Evolutionary conservation across 2,329 filamentous ascomycete genomes (phyloP).

Genomic region (Laburnicola sp.): DNA sequence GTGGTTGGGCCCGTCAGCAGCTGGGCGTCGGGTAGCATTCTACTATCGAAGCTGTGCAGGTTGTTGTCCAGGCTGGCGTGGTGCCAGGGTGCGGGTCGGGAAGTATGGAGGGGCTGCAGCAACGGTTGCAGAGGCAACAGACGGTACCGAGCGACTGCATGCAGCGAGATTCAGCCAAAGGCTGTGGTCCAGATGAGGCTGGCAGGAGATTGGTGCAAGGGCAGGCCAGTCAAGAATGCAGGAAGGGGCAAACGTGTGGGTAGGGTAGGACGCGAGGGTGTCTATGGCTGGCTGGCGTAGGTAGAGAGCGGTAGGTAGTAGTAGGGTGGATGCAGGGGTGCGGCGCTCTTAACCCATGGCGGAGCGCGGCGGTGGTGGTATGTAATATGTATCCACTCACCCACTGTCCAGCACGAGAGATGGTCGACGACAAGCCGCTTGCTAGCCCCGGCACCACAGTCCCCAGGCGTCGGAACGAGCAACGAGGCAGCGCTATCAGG

Average conservation of each 20-base stretch:
- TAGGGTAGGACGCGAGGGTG: conserved; percentile 28
- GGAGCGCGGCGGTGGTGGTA: conserved; percentile 17
- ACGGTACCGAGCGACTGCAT: conserved; percentile 39
- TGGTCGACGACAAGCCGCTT: conserved; percentile 17
- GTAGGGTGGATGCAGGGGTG: conserved; percentile 23
- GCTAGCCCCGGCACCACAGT: conserved; percentile 14
- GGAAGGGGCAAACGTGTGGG: conserved; percentile 25
- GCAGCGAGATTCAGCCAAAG: conserved; percentile 27
- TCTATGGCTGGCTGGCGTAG: conserved; percentile 34
- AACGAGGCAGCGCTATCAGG: conserved; percentile 14
- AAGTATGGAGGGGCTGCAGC: conserved; percentile 24
- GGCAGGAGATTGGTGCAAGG: conserved; percentile 22
- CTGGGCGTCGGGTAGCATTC: conserved; percentile 36
- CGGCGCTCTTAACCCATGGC: conserved; percentile 15
- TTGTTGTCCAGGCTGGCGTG: conserved; percentile 31
- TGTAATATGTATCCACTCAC: too few species aligned
- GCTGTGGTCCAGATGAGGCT: conserved; percentile 22
- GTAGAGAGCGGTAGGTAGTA: conserved; percentile 26
- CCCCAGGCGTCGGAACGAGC: conserved; percentile 21
- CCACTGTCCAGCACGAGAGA: too few species aligned
- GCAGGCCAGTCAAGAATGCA: conserved; percentile 21
- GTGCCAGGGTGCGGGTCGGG: conserved; percentile 28
- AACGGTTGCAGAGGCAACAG: conserved; percentile 28
- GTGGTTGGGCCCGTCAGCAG: conserved; percentile 34
- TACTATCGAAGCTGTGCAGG: conserved; percentile 24